Conservation (phyloP, 2,329 filamentous ascomycete genomes). For the Cladobotryum protrusum region DNA sequence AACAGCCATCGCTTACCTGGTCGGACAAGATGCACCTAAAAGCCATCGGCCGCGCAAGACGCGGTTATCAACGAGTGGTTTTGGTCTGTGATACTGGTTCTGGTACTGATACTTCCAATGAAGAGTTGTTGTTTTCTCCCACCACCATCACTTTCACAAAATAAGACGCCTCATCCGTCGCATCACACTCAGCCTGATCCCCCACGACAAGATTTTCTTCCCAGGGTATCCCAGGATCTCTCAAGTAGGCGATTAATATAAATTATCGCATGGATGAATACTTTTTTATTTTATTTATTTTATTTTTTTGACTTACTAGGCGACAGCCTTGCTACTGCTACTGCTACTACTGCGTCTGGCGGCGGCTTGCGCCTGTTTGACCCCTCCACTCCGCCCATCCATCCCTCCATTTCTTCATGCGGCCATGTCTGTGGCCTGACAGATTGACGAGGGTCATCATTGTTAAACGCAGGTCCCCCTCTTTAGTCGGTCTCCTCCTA, state of each 20-base stretch:
- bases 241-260: slow-evolving; percentile 2
- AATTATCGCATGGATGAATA: too few species aligned
- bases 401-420: too few species aligned
- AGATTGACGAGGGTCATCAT: background rate
- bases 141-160: slow-evolving; percentile 1
- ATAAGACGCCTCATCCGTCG: background rate
- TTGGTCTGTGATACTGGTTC: too few species aligned
- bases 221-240: slow-evolving; percentile 4
- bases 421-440: background rate
- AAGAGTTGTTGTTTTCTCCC: background rate
- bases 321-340: slow-evolving; percentile 2
- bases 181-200: background rate
- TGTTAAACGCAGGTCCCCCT: background rate
- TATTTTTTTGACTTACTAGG: slow-evolving; percentile 4
- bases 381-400: background rate
- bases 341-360: slow-evolving; percentile 1
- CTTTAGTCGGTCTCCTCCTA: too few species aligned
- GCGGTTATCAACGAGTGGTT: slow-evolving; percentile 6
- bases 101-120: slow-evolving; percentile 4
- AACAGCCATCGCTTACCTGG: slow-evolving; percentile 1
- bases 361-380: slow-evolving; percentile 9
- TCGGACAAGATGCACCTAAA: slow-evolving; percentile 5
- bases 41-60: slow-evolving; percentile 5
- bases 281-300: too few species aligned
- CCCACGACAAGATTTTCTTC: background rate